Conservation (phyloP, 2,329 filamentous ascomycete genomes). For the Pyrenochaeta sp. region DNA sequence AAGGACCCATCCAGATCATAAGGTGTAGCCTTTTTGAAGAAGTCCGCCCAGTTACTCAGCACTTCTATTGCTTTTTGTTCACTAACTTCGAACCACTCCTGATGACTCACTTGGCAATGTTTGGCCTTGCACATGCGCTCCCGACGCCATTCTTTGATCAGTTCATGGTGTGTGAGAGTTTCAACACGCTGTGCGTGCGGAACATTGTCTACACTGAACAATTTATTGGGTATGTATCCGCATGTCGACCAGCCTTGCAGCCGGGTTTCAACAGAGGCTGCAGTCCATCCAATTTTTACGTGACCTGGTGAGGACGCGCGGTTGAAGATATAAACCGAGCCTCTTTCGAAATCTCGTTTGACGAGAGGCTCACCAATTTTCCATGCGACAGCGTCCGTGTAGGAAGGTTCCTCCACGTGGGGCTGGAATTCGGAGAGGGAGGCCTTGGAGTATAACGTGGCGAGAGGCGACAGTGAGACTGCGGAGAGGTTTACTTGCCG, state of each 20-base stretch:
- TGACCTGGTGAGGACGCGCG: slow-evolving; percentile 8
- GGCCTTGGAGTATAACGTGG: background rate
- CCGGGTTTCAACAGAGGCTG: slow-evolving; percentile 6
- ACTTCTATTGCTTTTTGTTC: slow-evolving; percentile 8
- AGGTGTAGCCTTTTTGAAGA: slow-evolving; percentile 3
- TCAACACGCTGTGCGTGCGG: slow-evolving; percentile 17
- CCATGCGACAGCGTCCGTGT: slow-evolving; percentile 6
- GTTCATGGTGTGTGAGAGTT: slow-evolving; percentile 17
- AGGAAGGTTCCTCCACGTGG: slow-evolving; percentile 4
- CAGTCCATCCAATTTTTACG: slow-evolving; percentile 19
- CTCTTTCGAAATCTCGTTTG: slow-evolving; percentile 7
- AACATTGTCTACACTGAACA: slow-evolving; percentile 6
- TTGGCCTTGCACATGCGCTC: slow-evolving; percentile 5
- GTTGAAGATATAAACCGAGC: slow-evolving; percentile 14
- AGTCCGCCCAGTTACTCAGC: slow-evolving; percentile 4
- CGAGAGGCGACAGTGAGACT: background rate
- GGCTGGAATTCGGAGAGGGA: slow-evolving; percentile 10
- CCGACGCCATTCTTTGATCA: slow-evolving; percentile 16
- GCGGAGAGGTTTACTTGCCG: background rate
- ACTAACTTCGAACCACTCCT: slow-evolving; percentile 13
- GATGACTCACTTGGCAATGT: slow-evolving; percentile 1
- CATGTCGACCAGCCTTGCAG: slow-evolving; percentile 10
- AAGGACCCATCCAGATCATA: background rate
- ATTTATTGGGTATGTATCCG: slow-evolving; percentile 4
- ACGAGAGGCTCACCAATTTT: slow-evolving; percentile 2